Percentiles rank a stretch among this genome's conserved stretches.
Evolutionary conservation across 2,329 filamentous ascomycete species (phyloP).

Genomic region (Aureobasidium pullulans): DNA sequence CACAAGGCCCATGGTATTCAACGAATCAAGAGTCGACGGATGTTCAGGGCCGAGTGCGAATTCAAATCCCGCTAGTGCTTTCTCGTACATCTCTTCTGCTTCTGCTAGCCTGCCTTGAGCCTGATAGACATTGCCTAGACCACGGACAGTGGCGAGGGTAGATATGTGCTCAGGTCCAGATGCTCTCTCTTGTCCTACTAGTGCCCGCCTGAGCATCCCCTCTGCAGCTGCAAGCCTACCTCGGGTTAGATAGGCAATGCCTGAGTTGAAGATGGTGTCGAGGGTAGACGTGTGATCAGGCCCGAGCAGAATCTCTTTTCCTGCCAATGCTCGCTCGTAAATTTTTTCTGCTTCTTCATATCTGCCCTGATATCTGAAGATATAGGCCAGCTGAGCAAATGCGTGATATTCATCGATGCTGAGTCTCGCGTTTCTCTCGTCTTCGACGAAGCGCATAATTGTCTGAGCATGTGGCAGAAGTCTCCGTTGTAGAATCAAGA

Average conservation of each 20-base stretch:
- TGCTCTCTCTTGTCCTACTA: not conserved
- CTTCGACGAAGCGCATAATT: not conserved
- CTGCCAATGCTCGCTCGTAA: conserved; percentile 1
- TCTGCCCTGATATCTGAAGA: conserved; percentile 14
- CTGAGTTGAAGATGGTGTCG: not conserved
- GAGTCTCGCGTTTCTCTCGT: not conserved
- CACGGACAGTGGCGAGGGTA: not conserved
- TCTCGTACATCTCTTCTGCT: not conserved
- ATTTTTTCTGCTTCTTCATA: conserved; percentile 16
- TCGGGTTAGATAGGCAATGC: not conserved
- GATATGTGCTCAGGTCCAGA: not conserved
- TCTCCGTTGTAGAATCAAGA: not conserved
- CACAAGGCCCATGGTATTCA: not conserved
- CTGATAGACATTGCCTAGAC: not conserved
- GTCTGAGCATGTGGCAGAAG: not conserved
- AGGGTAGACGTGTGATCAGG: not conserved
- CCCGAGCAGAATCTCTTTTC: conserved; percentile 4
- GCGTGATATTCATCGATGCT: too few relatives aligned
- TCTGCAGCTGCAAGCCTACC: not conserved
- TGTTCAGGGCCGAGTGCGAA: conserved; percentile 14
- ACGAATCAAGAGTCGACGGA: conserved; percentile 12
- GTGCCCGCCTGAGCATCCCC: not conserved
- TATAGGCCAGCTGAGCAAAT: not conserved
- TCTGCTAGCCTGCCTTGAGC: not conserved
- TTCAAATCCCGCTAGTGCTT: conserved; percentile 2